Evolutionary conservation across 1,284 basidiomycete genomes (phyloP).

Genomic region (Somion occarium): DNA sequence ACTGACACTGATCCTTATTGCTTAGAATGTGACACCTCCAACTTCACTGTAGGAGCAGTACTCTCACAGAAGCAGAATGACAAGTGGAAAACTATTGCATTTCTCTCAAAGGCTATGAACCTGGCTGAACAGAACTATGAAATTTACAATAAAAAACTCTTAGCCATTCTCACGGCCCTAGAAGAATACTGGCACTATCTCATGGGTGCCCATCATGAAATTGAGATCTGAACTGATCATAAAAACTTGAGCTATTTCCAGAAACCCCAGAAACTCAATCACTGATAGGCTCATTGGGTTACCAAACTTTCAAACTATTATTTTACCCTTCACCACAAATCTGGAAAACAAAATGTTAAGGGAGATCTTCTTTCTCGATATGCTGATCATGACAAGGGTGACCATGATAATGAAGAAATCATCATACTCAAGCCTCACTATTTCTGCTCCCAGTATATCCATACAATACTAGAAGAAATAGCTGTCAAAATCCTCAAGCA

Average conservation of each 20-base stretch:
- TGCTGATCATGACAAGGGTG: constrained; percentile 1
- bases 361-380: background rate
- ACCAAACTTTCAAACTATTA: background rate
- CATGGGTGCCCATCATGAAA: constrained; percentile 9
- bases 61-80: constrained; percentile 14
- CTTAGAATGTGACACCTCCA: constrained; percentile 20
- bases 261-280: constrained; percentile 30
- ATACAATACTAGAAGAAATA: too few relatives aligned
- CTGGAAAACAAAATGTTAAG: constrained; percentile 1
- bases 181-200: constrained; percentile 15
- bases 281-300: constrained; percentile 36
- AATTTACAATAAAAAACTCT: constrained; percentile 20
- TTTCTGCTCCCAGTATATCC: too few relatives aligned
- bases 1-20: constrained; percentile 14
- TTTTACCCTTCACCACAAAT: constrained; percentile 2
- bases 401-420: constrained; percentile 1
- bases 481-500: too few relatives aligned
- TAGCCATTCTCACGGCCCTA: constrained; percentile 13
- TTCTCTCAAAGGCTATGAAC: constrained; percentile 24
- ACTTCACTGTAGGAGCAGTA: constrained; percentile 14
- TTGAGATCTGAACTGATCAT: constrained; percentile 34
- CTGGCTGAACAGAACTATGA: constrained; percentile 19
- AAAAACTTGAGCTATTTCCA: constrained; percentile 34
- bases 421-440: constrained; percentile 1
- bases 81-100: constrained; percentile 26